A percentile compares a stretch with the other conserved stretches of the same genome.
These are phyloP conservation scores for Lavandula angustifolia DNA, from an alignment of 257 asterid genomes.

Conservation along the genomic window DNA sequence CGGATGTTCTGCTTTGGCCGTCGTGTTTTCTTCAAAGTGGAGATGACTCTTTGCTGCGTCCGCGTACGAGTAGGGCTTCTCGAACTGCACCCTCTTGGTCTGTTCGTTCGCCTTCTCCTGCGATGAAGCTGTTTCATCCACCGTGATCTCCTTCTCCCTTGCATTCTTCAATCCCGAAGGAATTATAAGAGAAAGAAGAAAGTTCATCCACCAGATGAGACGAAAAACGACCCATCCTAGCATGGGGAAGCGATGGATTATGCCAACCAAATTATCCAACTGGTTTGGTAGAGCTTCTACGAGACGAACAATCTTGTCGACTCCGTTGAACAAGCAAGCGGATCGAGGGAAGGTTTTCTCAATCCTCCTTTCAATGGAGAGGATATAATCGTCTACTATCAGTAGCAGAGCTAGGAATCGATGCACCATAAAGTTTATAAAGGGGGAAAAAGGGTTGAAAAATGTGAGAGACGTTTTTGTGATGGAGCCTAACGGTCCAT, in stretches of 20 bases:
- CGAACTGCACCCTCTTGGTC: conserved; percentile 21
- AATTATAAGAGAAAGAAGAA: conserved; percentile 11
- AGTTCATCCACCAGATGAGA: conserved; percentile 39
- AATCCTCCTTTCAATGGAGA: conserved; percentile 32
- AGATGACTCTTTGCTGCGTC: not conserved
- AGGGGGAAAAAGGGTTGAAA: conserved; percentile 35
- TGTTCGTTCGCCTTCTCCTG: not conserved
- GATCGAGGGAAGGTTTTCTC: conserved; percentile 58
- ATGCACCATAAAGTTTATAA: conserved; percentile 29
- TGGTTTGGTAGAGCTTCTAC: conserved; percentile 47
- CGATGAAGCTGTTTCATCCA: conserved; percentile 30
- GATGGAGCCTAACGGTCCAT: conserved; percentile 47
- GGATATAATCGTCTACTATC: conserved; percentile 51
- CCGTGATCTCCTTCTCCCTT: conserved; percentile 47
- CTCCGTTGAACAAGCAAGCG: conserved; percentile 40
- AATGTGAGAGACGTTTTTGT: conserved; percentile 25
- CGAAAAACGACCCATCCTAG: conserved; percentile 39
- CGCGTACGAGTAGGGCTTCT: conserved; percentile 21
- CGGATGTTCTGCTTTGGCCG: not conserved
- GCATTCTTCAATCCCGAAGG: conserved; percentile 30
- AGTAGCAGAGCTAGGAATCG: conserved; percentile 47
- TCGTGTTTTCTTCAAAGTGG: not conserved
- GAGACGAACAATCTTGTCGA: conserved; percentile 41
- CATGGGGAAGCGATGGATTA: conserved; percentile 37
- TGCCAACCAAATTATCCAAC: conserved; percentile 37